A percentile compares a stretch with the other conserved stretches of the same genome.
These are phyloP conservation scores for Hura crepitans DNA, from an alignment of 441 rosid species.

Conservation along the genomic window DNA sequence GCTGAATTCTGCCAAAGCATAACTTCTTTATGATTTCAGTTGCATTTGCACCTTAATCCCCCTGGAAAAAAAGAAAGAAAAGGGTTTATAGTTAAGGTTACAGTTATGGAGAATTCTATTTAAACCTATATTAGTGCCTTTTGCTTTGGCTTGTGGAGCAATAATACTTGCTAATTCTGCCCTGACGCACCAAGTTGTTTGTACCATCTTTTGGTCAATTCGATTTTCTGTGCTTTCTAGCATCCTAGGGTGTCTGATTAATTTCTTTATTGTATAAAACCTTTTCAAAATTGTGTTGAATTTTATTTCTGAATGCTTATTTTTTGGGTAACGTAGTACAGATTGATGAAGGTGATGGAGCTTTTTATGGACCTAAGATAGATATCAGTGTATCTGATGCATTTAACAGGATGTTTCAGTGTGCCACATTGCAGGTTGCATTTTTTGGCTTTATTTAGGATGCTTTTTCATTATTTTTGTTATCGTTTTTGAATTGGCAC, in stretches of 20 bases:
- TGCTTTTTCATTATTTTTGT: constrained; percentile 3
- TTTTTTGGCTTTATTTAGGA: constrained; percentile 10
- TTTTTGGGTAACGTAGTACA: constrained; percentile 31
- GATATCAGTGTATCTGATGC: constrained; percentile 98
- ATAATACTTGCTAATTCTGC: too few species aligned
- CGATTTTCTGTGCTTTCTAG: not conserved
- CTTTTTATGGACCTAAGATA: constrained; percentile 98
- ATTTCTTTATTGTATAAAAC: constrained; percentile 11
- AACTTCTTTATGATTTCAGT: too few species aligned
- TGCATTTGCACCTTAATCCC: too few species aligned
- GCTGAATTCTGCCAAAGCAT: too few species aligned
- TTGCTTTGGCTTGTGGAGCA: too few species aligned
- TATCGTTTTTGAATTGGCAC: constrained; percentile 20
- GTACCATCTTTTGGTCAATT: not conserved
- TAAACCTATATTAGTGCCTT: too few species aligned
- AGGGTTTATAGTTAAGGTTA: too few species aligned
- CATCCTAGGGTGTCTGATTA: not conserved
- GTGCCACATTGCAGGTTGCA: constrained; percentile 90
- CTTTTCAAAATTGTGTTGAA: not conserved
- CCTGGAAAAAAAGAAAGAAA: too few species aligned
- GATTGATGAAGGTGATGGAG: constrained; percentile 94
- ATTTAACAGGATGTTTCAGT: constrained; percentile 85
- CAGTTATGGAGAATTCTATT: too few species aligned
- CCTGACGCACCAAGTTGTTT: too few species aligned
- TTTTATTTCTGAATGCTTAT: constrained; percentile 19